phyloP scores from a whole-genome alignment of 257 asterid genomes.

The Solanum chiquidenum region DNA sequence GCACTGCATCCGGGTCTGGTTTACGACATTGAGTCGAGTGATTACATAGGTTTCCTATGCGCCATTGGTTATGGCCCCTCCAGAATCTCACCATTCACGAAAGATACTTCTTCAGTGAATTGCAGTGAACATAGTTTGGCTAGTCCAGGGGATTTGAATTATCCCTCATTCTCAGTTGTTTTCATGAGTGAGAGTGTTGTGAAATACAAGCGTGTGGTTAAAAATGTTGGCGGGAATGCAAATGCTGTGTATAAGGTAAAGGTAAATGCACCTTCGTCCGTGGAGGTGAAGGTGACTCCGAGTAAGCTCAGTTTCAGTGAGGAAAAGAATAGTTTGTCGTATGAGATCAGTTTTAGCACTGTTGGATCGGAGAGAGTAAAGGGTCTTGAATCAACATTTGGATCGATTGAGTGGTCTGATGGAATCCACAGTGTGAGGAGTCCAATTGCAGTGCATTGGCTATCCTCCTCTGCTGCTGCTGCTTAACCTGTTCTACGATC shows the following conservation, averaged over 20 bases:
- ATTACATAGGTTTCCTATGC: conserved; percentile 39
- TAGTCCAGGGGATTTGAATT: conserved; percentile 72
- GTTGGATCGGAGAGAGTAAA: conserved; percentile 15
- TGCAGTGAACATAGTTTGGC: conserved; percentile 30
- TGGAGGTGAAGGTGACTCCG: conserved; percentile 69
- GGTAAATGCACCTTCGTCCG: conserved; percentile 56
- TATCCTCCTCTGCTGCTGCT: conserved; percentile 8
- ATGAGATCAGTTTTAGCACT: conserved; percentile 47
- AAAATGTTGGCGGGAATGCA: conserved; percentile 45
- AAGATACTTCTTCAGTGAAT: conserved; percentile 29
- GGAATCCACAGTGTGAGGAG: conserved; percentile 71
- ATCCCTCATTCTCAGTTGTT: conserved; percentile 80
- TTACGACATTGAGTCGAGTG: conserved; percentile 30
- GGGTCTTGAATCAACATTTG: conserved; percentile 34
- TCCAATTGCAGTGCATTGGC: conserved; percentile 59
- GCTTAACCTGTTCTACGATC: background rate
- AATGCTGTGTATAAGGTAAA: conserved; percentile 45
- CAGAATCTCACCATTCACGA: conserved; percentile 39
- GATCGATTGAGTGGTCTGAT: conserved; percentile 77
- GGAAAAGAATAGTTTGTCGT: conserved; percentile 32
- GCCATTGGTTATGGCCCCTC: conserved; percentile 44
- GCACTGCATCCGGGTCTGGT: conserved; percentile 67
- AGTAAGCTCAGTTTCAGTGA: conserved; percentile 41
- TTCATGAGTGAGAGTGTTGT: conserved; percentile 29
- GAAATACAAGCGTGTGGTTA: conserved; percentile 54